Base-by-base conservation (phyloP, 1,139 yeast species). In the Magnusiomyces paraingens region DNA sequence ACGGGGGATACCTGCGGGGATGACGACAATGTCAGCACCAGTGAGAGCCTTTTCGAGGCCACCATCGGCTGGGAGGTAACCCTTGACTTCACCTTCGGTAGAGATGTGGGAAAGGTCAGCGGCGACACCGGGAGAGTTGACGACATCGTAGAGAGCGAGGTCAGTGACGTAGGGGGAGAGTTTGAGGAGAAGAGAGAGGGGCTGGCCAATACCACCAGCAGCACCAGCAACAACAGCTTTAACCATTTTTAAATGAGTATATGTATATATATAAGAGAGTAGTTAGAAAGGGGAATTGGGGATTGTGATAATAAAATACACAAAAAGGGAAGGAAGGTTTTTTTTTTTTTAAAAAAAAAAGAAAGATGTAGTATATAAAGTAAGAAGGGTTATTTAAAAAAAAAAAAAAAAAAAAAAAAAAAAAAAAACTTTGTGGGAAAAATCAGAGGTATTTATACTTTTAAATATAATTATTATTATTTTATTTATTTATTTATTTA, bases 1-100 rank as follows among this genome's bases (percentile, higher is more conserved):
- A 77, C 98, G 83, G 70, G 97, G 97, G 57, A 91, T 88, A 69
- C 98, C 97, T 51, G 97, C 97, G 59, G 97, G 96, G 69, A 91
- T 86, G 57, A 91, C 82, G 59, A 91, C 86, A 59, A 90, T 78
- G 65, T 86, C 86, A 29, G 95, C 77, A 51, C 82, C 86, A 52
- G 78, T 72, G 62, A 91, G 77, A 29, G 96, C 94, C 45, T 64
- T 66, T 50, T 70, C 65, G 45, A 82, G 69, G 10, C 83, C 85
- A 41, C 77, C 75, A 51, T 71, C 67, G 53, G 79, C 83, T 58
- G 94, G 91, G 62, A 84, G 76, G 74, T 78, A 84, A 56, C 88
- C 85, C 60, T 78, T 72, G 59, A 88, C 87, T 47, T 77, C 73
- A 57, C 91, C 81, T 67, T 83, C 81, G 62, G 97, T 86, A 71